Evolutionary conservation across 2,329 filamentous ascomycete species (phyloP).

Genomic region (Fusarium sp.): DNA sequence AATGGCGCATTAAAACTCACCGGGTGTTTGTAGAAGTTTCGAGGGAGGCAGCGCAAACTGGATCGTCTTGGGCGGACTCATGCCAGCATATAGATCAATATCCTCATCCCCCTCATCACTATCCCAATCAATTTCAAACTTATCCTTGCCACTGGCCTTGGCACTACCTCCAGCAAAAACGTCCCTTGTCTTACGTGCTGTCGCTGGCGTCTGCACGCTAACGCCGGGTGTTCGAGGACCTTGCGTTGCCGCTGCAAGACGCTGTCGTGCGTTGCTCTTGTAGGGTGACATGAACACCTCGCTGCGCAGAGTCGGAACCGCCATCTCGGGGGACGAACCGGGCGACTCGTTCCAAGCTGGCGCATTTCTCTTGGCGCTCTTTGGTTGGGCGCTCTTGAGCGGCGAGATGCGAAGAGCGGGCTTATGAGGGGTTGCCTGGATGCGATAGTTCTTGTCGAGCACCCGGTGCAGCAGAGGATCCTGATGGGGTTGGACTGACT

Average conservation of each 20-base stretch:
- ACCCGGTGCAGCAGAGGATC: conserved; percentile 90
- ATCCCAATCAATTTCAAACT: conserved; percentile 77
- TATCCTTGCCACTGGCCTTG: conserved; percentile 50
- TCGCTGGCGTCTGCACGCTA: conserved; percentile 82
- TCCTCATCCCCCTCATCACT: conserved; percentile 78
- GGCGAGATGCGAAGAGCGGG: conserved; percentile 60
- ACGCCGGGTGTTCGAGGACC: conserved; percentile 82
- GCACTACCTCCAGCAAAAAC: conserved; percentile 56
- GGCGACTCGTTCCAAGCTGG: conserved; percentile 69
- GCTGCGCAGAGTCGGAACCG: conserved; percentile 84
- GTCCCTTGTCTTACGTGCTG: conserved; percentile 64
- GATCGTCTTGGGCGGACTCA: conserved; percentile 94
- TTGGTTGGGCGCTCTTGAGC: conserved; percentile 56
- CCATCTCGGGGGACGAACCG: conserved; percentile 81
- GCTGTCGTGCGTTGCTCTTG: conserved; percentile 60
- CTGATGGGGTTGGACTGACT: conserved; percentile 58
- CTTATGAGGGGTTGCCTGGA: conserved; percentile 90
- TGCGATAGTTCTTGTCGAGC: conserved; percentile 94
- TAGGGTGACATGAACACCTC: conserved; percentile 87
- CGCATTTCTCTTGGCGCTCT: conserved; percentile 53
- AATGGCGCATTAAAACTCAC: conserved; percentile 58
- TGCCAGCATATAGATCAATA: conserved; percentile 73
- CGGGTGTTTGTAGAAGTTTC: conserved; percentile 83
- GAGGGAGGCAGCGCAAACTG: conserved; percentile 85
- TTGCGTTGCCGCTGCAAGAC: conserved; percentile 58